A percentile compares a stretch with the other conserved stretches of the same genome.
phyloP scores from a whole-genome alignment of 805 yeast species.

The Jamesozyma spencerorum region DNA sequence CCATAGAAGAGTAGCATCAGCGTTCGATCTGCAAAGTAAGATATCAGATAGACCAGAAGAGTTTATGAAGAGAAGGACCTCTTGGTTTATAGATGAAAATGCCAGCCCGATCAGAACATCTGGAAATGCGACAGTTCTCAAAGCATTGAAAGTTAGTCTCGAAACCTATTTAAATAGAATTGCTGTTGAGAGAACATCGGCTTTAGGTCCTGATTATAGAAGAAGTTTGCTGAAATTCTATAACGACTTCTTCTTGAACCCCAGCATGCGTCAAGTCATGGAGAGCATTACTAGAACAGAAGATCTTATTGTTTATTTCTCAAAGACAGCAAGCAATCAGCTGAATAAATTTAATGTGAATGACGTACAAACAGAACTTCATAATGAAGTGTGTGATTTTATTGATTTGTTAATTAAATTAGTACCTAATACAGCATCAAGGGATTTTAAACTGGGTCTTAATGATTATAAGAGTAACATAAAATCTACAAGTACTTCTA shows the following conservation, averaged over 20 bases:
- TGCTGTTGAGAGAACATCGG: conserved; percentile 36
- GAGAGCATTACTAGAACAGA: conserved; percentile 31
- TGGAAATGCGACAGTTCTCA: not conserved
- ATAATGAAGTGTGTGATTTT: conserved; percentile 19
- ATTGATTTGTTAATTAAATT: conserved; percentile 16
- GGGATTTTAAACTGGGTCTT: conserved; percentile 32
- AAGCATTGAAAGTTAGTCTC: conserved; percentile 13
- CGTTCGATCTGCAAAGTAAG: not conserved
- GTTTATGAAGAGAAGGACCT: conserved; percentile 2
- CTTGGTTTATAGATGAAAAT: not conserved
- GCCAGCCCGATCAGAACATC: not conserved
- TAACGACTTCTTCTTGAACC: conserved; percentile 44
- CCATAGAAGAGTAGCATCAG: conserved; percentile 19
- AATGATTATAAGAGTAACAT: conserved; percentile 31
- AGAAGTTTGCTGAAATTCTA: conserved; percentile 55
- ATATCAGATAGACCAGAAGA: not conserved
- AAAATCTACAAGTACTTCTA: not conserved
- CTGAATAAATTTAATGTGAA: conserved; percentile 32
- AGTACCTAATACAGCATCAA: conserved; percentile 9
- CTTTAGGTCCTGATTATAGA: conserved; percentile 38
- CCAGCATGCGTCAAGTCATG: conserved; percentile 24
- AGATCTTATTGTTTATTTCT: conserved; percentile 44
- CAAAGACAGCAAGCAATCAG: conserved; percentile 45
- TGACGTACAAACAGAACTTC: conserved; percentile 19
- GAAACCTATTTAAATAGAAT: conserved; percentile 37